Evolutionary conservation across 495 filamentous ascomycete genomes (phyloP), one percentile per base, ranked within the genome.

Genomic region (Tetracladium setigerum): DNA sequence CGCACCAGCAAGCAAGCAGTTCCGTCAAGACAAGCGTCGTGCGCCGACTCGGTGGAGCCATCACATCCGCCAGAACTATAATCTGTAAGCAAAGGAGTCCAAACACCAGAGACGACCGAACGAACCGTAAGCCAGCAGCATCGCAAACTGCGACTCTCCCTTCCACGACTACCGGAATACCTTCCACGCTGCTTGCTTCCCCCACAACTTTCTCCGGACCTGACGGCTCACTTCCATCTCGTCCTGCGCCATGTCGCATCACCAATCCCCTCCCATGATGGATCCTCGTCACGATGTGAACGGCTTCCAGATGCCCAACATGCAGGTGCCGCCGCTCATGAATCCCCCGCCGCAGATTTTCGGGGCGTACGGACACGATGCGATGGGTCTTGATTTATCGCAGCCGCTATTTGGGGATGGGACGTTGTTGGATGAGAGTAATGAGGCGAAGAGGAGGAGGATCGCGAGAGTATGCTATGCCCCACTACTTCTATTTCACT

Each of bases 371-470:
- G 55, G 59, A 35, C 65, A 75, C 40, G 77, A 89, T 61, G 75
- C 76, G 35, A 70, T 84, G 37, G 73, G 81, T 13, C 70, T 83
- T 17, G 76, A 76, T 46, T 68, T 84, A 38, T 71, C 68, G 46
- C 79, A 71, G 47, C 77, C 73, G 34, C 73, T 82, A 56, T 87
- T 81, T 51, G 68, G 74, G 42, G 81, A 87, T 48, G 70, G 61
- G 1, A 63, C 65, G 18, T 52, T 79, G 40, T 62, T 77, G 15
- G 75, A 79, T 41, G 66, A 69, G 43, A 88, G 92, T 53, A 83
- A 83, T 55, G 87, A 95, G 60, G 78, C 88, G 13, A 98, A 98
- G 72, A 76, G 92, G 65, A 78, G 92, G 66, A 81, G 92, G 53
- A 98, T 98, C 56, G 89, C 92, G 22, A 81, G 89, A 72, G 87